Percentiles rank a stretch among this genome's conserved stretches.
Conservation (phyloP, 495 filamentous ascomycete genomes). For the Tuber borchii region DNA sequence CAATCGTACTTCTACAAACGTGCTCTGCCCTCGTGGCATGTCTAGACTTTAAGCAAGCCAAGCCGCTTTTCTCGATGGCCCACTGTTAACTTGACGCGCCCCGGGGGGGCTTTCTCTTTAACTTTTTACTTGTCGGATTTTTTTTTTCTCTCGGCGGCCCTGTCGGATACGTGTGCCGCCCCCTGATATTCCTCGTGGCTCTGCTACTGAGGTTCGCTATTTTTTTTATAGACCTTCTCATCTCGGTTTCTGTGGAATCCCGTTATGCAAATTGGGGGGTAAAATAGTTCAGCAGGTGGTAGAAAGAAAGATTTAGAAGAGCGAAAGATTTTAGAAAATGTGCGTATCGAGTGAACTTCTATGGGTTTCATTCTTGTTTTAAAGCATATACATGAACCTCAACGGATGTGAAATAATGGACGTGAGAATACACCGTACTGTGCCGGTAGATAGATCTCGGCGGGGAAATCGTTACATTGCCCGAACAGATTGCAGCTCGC, state of each 20-base stretch:
- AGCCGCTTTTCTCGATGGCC: neutral
- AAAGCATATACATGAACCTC: neutral
- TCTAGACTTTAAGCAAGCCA: neutral
- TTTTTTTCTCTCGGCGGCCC: neutral
- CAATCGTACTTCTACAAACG: neutral
- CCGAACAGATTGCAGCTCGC: neutral
- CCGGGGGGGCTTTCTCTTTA: neutral
- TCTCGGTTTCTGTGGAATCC: neutral
- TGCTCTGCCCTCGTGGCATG: neutral
- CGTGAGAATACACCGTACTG: neutral
- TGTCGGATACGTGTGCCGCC: neutral
- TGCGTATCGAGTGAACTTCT: neutral
- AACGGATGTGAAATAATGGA: neutral
- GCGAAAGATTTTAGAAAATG: no score
- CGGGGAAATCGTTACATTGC: neutral
- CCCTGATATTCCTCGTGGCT: neutral
- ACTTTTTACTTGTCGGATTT: neutral
- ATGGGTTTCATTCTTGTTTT: neutral
- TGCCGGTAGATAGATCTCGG: neutral
- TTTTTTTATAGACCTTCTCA: neutral
- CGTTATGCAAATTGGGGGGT: neutral
- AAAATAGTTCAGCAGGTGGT: neutral
- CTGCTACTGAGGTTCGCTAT: neutral
- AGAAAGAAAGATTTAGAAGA: neutral
- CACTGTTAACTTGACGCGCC: neutral